A percentile compares a stretch with the other conserved stretches of the same genome.
phyloP scores from a whole-genome alignment of 495 filamentous ascomycete species.

The Penicilliopsis zonata region DNA sequence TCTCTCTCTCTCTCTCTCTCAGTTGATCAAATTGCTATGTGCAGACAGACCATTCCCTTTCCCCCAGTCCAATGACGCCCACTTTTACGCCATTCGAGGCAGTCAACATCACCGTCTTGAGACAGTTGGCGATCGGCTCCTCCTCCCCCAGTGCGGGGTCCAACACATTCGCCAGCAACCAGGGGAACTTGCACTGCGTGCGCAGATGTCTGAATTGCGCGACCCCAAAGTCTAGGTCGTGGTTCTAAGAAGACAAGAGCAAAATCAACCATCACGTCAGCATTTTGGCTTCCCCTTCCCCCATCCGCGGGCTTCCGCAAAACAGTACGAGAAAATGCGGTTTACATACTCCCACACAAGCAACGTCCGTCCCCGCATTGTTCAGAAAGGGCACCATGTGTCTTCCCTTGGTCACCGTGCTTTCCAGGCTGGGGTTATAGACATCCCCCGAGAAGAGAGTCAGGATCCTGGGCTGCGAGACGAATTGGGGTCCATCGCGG shows the following conservation, averaged over 20 bases:
- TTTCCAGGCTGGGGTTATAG: conserved; percentile 83
- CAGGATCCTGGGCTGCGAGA: conserved; percentile 49
- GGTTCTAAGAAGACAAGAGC: conserved; percentile 51
- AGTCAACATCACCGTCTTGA: conserved; percentile 59
- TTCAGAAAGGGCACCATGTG: conserved; percentile 91
- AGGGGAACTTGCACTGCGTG: conserved; percentile 69
- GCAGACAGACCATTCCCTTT: conserved; percentile 47
- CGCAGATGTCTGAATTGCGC: conserved; percentile 61
- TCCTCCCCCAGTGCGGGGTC: conserved; percentile 63
- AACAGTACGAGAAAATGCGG: conserved; percentile 1
- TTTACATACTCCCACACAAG: conserved; percentile 62
- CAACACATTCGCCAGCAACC: conserved; percentile 76
- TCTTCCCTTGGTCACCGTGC: conserved; percentile 70
- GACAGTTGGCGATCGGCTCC: conserved; percentile 56
- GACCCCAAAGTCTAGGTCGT: conserved; percentile 91
- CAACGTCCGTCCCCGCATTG: conserved; percentile 57
- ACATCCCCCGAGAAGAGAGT: conserved; percentile 88
- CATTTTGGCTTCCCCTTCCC: background rate
- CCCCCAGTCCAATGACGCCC: conserved; percentile 73
- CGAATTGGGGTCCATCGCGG: conserved; percentile 42
- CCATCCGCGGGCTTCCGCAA: background rate
- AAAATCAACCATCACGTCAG: conserved; percentile 6
- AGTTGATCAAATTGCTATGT: background rate
- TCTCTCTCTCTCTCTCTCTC: too few species aligned
- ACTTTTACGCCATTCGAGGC: conserved; percentile 76